Base-by-base conservation (phyloP, 2,329 filamentous ascomycete genomes). In the Rosellinia necatrix region DNA sequence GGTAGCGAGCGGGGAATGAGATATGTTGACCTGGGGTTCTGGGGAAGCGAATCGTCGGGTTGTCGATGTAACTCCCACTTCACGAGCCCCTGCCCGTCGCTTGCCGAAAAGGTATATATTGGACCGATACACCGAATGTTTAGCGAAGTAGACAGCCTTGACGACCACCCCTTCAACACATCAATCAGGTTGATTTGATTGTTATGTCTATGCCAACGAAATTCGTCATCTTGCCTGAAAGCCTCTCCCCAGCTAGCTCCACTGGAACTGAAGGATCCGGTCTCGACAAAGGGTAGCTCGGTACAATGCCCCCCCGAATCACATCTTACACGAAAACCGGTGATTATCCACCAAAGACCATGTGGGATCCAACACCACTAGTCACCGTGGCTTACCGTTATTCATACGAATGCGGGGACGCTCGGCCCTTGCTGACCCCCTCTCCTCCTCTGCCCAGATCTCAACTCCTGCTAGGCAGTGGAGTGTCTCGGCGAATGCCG, bases 331-430 rank as follows among this genome's bases (percentile, higher is more conserved):
- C 24, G 3, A 29, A 13, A n/a, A 24, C 19, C 29, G 50, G 15
- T 48, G 27, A 53, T 60, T 58, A 53, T 60, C 58, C 58, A 55
- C 55, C 47, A 60, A 60, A 49, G 44, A 53, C 17, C 21, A 7
- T 35, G 25, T 4, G n/a, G 22, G 6, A 53, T 40, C 35, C 32
- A 25, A 35, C 40, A 17, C 13, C 27, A 9, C 43, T 30, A 44
- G 19, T 32, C 34, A 27, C 29, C 22, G n/a, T 24, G 22, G 17
- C 9, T 35, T 44, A 17, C 24, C n/a, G 12, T 17, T 38, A 12
- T 42, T 35, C 25, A 37, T 40, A 40, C 21, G 25, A 43, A 56
- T 52, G 56, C 51, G 52, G 56, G 56, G 56, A 47, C 19, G 27
- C n/a, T n/a, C n/a, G n/a, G n/a, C n/a, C n/a, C n/a, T n/a, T n/a